Evolutionary conservation across 2,329 filamentous ascomycete species (phyloP).

Genomic region (Colletotrichum tabaci): DNA sequence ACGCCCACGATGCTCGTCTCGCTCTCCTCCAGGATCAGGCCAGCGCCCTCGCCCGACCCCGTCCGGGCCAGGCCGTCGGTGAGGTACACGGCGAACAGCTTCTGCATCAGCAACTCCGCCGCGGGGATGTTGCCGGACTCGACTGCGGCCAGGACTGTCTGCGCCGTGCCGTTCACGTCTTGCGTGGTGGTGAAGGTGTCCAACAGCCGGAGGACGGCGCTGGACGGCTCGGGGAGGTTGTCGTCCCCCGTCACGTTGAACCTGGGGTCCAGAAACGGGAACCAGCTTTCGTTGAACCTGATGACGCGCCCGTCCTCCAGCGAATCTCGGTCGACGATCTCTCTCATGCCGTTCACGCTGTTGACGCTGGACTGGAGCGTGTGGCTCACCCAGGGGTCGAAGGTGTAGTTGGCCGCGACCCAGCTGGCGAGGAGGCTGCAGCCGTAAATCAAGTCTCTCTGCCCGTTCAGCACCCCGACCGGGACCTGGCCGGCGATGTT

Average conservation of each 20-base stretch:
- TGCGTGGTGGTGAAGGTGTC: not conserved
- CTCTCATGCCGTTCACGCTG: not conserved
- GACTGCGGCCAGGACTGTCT: not conserved
- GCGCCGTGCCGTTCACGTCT: not conserved
- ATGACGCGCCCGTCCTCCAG: not conserved
- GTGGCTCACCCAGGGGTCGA: not conserved
- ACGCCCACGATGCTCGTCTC: not conserved
- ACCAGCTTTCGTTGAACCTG: slow-evolving; percentile 4
- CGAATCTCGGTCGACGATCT: not conserved
- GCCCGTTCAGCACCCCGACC: too few species aligned
- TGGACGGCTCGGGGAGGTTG: not conserved
- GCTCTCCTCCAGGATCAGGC: not conserved
- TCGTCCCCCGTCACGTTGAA: not conserved
- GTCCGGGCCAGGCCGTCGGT: not conserved
- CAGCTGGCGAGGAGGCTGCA: slow-evolving; percentile 6
- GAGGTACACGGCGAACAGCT: slow-evolving; percentile 2
- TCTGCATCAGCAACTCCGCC: not conserved
- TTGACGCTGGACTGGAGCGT: not conserved
- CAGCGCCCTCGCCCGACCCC: not conserved
- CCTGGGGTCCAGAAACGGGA: not conserved
- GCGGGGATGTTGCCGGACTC: not conserved
- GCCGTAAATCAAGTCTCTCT: not conserved
- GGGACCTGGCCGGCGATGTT: not conserved
- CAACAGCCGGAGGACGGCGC: not conserved
- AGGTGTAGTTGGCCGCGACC: not conserved